Conservation (phyloP, 192 early-diverging fungal species). For the Neocallimastix lanati region DNA sequence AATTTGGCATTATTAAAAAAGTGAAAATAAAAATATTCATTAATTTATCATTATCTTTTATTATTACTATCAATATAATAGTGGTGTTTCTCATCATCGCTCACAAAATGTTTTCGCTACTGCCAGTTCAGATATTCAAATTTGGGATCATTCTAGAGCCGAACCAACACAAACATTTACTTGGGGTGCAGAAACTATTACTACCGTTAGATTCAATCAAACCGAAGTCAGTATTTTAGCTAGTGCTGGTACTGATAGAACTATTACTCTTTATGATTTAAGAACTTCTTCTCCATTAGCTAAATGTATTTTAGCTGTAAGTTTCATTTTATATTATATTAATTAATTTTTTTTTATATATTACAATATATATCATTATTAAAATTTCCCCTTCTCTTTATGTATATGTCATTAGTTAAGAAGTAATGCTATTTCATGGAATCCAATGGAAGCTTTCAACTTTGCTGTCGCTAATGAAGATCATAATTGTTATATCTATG, state of each 20-base stretch:
- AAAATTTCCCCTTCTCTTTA: not conserved
- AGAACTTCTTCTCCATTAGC: conserved; percentile 69
- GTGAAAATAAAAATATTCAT: too few relatives aligned
- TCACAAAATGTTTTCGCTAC: conserved; percentile 70
- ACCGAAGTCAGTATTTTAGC: conserved; percentile 86
- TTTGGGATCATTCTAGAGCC: conserved; percentile 70
- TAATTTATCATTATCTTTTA: too few relatives aligned
- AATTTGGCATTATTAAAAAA: too few relatives aligned
- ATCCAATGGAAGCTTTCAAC: conserved; percentile 96
- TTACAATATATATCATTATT: too few relatives aligned
- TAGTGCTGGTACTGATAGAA: conserved; percentile 81
- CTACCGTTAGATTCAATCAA: conserved; percentile 90
- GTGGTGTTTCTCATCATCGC: conserved; percentile 81
- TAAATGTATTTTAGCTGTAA: conserved; percentile 59
- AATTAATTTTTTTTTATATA: not conserved
- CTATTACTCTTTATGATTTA: conserved; percentile 86
- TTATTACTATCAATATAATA: conserved; percentile 4
- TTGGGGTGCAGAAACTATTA: conserved; percentile 92
- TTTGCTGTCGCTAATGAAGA: conserved; percentile 94
- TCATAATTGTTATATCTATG: conserved; percentile 91
- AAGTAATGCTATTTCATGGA: conserved; percentile 95
- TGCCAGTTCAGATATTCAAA: conserved; percentile 60
- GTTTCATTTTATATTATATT: not conserved
- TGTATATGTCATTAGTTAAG: conserved; percentile 29
- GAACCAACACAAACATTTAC: conserved; percentile 64